Evolutionary conservation across 2,329 filamentous ascomycete genomes (phyloP).

Genomic region (Juglanconis oblonga): DNA sequence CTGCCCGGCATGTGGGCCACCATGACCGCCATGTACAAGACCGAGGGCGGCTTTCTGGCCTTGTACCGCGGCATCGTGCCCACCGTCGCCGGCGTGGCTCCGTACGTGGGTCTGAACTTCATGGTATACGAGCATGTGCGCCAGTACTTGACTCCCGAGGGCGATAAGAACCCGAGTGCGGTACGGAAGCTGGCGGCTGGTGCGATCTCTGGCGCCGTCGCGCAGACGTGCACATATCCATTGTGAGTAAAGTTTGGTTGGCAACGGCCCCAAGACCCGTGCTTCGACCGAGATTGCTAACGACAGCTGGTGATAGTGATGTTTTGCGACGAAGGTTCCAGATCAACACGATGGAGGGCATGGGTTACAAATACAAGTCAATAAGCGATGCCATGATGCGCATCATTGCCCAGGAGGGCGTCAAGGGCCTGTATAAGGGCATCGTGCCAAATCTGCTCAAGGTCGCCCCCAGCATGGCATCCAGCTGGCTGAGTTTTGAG

Average conservation of each 20-base stretch:
- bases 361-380: constrained; percentile 93
- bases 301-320: constrained; percentile 53
- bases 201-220: constrained; percentile 91
- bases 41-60: constrained; percentile 78
- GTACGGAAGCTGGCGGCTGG: constrained; percentile 82
- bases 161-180: constrained; percentile 77
- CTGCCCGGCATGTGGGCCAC: constrained; percentile 92
- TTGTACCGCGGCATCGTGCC: constrained; percentile 94
- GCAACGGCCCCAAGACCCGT: not conserved
- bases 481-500: constrained; percentile 97
- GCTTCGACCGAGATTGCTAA: constrained; percentile 22
- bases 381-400: constrained; percentile 78
- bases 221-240: constrained; percentile 96
- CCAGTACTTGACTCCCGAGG: constrained; percentile 79
- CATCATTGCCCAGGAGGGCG: constrained; percentile 80
- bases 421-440: constrained; percentile 89
- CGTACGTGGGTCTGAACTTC: constrained; percentile 96
- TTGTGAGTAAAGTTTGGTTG: constrained; percentile 63
- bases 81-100: constrained; percentile 91
- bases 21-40: constrained; percentile 79
- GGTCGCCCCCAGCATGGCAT: constrained; percentile 97
- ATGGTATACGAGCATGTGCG: constrained; percentile 95
- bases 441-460: constrained; percentile 94
- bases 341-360: constrained; percentile 98
- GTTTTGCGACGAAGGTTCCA: constrained; percentile 92